Evolutionary conservation across 371 early-diverging fungal genomes (phyloP).

Genomic region (Batrachochytrium dendrobatidis): DNA sequence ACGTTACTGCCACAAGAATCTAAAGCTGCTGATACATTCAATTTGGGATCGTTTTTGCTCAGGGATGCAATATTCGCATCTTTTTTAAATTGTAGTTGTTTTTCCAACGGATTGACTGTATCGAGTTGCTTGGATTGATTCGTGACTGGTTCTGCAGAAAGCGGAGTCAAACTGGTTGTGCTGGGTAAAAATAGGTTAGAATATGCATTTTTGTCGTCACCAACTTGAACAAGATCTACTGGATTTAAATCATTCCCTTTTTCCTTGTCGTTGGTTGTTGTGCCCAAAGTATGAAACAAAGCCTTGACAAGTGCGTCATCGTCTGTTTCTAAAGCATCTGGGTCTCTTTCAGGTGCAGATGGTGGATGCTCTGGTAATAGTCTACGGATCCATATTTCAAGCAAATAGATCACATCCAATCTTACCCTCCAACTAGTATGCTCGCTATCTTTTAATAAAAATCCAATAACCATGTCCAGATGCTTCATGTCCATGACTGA

Average conservation of each 20-base stretch:
- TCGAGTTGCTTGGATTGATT: not conserved
- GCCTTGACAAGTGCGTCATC: conserved; percentile 2
- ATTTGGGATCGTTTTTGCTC: too few relatives aligned
- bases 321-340: conserved; percentile 11
- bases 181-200: not conserved
- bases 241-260: not conserved
- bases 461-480: conserved; percentile 15
- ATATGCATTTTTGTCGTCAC: too few relatives aligned
- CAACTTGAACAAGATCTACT: not conserved
- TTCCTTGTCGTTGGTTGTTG: not conserved
- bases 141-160: conserved; percentile 4
- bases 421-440: conserved; percentile 33
- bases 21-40: too few relatives aligned
- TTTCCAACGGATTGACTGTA: not conserved
- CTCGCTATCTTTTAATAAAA: conserved; percentile 13
- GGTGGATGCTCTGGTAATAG: conserved; percentile 2
- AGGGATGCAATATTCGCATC: too few relatives aligned
- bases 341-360: conserved; percentile 2
- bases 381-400: conserved; percentile 22
- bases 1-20: too few relatives aligned
- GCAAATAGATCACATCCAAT: conserved; percentile 25
- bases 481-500: conserved; percentile 8
- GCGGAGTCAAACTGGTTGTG: not conserved
- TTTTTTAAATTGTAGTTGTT: too few relatives aligned
- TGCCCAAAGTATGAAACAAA: conserved; percentile 1